Percentiles rank a stretch among this genome's conserved stretches.
phyloP scores from a whole-genome alignment of 192 early-diverging fungal species.

The Paraglomus brasilianum region DNA sequence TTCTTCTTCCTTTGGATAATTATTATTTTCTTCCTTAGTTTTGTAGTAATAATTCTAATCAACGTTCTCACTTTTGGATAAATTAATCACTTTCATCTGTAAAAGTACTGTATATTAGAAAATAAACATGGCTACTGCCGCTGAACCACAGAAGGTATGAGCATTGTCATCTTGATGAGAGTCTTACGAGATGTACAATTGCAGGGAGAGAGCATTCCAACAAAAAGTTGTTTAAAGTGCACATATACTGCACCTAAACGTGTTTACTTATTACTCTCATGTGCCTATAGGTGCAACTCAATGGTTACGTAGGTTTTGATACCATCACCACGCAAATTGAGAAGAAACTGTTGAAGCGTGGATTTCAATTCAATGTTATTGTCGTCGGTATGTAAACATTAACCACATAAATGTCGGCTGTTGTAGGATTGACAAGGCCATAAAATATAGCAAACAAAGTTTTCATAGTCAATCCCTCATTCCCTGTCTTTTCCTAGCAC shows the following conservation, averaged over 20 bases:
- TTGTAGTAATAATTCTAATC: too few relatives aligned
- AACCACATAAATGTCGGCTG: neutral
- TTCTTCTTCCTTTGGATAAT: too few relatives aligned
- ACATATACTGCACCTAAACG: neutral
- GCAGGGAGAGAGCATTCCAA: neutral
- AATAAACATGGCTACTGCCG: constrained; percentile 12
- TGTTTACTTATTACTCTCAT: neutral
- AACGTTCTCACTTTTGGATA: too few relatives aligned
- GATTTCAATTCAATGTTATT: constrained; percentile 98
- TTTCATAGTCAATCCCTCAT: neutral
- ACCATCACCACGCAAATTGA: constrained; percentile 96
- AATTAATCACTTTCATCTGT: too few relatives aligned
- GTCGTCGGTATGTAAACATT: constrained; percentile 76
- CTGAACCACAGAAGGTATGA: constrained; percentile 29
- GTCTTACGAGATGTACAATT: too few relatives aligned
- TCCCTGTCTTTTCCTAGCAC: neutral
- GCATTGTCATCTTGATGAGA: neutral
- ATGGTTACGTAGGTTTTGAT: constrained; percentile 98
- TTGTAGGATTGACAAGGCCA: too few relatives aligned
- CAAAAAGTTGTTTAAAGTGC: neutral
- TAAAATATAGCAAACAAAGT: too few relatives aligned
- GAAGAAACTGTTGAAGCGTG: constrained; percentile 94
- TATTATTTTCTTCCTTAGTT: too few relatives aligned
- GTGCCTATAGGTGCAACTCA: constrained; percentile 57
- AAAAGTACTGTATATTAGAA: too few relatives aligned